Evolutionary conservation across 352 stramenopile genomes (phyloP).

Genomic region (Plasmopara muralis): DNA sequence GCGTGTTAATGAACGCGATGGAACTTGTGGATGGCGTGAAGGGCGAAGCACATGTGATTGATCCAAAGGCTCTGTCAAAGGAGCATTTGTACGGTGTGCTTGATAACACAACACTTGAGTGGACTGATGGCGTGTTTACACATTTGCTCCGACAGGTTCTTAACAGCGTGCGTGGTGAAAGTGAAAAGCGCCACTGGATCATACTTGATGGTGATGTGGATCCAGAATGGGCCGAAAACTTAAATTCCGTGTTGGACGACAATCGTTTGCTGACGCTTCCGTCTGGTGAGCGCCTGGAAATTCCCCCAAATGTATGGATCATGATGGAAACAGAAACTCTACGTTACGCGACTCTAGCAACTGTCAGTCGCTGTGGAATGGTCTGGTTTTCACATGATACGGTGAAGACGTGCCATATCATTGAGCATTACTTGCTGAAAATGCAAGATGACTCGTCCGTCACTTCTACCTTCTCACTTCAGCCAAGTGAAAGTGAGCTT

Average conservation of each 20-base stretch:
- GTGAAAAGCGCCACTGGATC: constrained; percentile 96
- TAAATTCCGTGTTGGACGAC: constrained; percentile 99
- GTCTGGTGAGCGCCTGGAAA: constrained; percentile 96
- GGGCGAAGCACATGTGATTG: constrained; percentile 97
- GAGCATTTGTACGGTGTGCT: constrained; percentile 98
- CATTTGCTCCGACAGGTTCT: constrained; percentile 93
- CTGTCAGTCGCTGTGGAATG: constrained; percentile 99
- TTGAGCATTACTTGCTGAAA: constrained; percentile 76
- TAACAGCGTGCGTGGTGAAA: constrained; percentile 97
- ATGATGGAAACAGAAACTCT: constrained; percentile 99
- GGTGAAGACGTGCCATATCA: constrained; percentile 90
- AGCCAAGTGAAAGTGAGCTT: constrained; percentile 57
- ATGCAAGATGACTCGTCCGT: constrained; percentile 63
- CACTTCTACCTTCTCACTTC: constrained; percentile 56
- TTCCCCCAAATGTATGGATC: constrained; percentile 98
- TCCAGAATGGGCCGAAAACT: constrained; percentile 99
- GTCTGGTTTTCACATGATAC: constrained; percentile 98
- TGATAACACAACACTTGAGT: constrained; percentile 99
- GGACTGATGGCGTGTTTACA: constrained; percentile 99
- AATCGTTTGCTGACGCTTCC: constrained; percentile 99
- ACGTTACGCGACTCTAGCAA: constrained; percentile 96
- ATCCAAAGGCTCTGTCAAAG: constrained; percentile 98
- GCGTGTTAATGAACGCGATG: constrained; percentile 90
- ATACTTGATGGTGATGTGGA: constrained; percentile 99
- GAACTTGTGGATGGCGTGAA: constrained; percentile 94